Evolutionary conservation across 192 early-diverging fungal genomes (phyloP).

Genomic region (Backusella tuberculispora): DNA sequence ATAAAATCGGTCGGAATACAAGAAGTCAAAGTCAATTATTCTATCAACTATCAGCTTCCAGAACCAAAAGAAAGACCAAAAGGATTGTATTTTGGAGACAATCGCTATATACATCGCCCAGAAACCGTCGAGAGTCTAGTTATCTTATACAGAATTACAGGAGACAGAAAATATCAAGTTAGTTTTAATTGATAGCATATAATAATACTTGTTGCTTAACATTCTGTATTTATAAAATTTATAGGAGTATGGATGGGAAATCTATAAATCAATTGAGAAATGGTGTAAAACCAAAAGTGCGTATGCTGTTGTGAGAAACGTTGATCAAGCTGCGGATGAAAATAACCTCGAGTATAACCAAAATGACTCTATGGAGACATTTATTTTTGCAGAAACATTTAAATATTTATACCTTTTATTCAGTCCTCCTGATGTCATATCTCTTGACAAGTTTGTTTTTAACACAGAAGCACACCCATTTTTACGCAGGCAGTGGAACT

Average conservation of each 20-base stretch:
- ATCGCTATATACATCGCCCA: constrained; percentile 24
- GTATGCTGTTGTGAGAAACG: constrained; percentile 50
- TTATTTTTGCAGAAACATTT: constrained; percentile 73
- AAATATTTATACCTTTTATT: constrained; percentile 75
- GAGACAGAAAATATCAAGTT: constrained; percentile 62
- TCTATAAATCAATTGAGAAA: constrained; percentile 52
- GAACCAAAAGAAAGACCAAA: background rate
- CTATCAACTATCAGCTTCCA: constrained; percentile 9
- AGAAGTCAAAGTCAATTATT: constrained; percentile 11
- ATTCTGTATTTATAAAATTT: background rate
- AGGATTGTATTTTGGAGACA: background rate
- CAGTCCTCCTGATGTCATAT: constrained; percentile 53
- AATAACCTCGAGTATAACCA: constrained; percentile 8
- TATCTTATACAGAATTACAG: constrained; percentile 74
- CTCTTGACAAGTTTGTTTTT: constrained; percentile 65
- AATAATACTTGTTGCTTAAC: background rate
- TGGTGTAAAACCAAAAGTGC: constrained; percentile 53
- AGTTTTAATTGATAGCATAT: background rate
- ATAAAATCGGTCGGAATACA: background rate
- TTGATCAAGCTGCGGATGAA: constrained; percentile 20
- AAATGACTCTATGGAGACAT: constrained; percentile 43
- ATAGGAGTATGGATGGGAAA: constrained; percentile 68
- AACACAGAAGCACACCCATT: constrained; percentile 78
- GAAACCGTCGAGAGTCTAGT: constrained; percentile 78
- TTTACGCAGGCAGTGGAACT: constrained; percentile 53